These are phyloP conservation scores for Oxytropis ochrocephala DNA, from an alignment of 306 rosid genomes.

Conservation along the genomic window DNA sequence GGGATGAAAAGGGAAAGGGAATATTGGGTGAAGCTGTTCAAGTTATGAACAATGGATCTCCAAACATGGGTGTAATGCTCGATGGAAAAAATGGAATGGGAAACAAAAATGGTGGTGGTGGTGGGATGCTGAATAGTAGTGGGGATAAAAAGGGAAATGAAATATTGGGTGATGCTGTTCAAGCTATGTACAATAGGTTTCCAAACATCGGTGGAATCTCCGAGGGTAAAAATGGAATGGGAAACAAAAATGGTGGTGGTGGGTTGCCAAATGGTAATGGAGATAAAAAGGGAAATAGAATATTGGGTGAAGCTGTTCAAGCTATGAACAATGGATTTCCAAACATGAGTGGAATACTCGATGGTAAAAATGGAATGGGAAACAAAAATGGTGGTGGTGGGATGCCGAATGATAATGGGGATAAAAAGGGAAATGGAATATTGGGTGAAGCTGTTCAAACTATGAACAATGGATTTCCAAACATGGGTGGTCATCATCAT, in stretches of 20 bases:
- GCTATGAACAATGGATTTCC: slow-evolving; percentile 30
- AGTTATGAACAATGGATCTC: slow-evolving; percentile 29
- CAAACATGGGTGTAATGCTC: slow-evolving; percentile 35
- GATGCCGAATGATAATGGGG: slow-evolving; percentile 11
- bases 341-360: slow-evolving; percentile 37
- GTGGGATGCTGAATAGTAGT: too few relatives aligned
- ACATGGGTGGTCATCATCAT: slow-evolving; percentile 35
- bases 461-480: slow-evolving; percentile 29
- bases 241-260: slow-evolving; percentile 21
- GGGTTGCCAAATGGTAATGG: slow-evolving; percentile 12
- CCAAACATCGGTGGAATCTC: too few relatives aligned
- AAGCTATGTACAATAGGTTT: too few relatives aligned
- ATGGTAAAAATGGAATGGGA: not conserved
- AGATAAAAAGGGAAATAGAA: slow-evolving; percentile 23
- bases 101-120: too few relatives aligned
- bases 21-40: slow-evolving; percentile 26
- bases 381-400: slow-evolving; percentile 11
- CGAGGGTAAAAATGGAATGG: too few relatives aligned
- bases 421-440: slow-evolving; percentile 25
- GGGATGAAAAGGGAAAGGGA: too few relatives aligned
- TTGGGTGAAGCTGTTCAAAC: slow-evolving; percentile 27
- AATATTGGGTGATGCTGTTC: too few relatives aligned
- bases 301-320: slow-evolving; percentile 27
- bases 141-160: too few relatives aligned
- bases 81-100: too few relatives aligned